Evolutionary conservation across 495 filamentous ascomycete genomes (phyloP), one percentile per base, ranked within the genome.

Genomic region (Clavariopsis aquatica): DNA sequence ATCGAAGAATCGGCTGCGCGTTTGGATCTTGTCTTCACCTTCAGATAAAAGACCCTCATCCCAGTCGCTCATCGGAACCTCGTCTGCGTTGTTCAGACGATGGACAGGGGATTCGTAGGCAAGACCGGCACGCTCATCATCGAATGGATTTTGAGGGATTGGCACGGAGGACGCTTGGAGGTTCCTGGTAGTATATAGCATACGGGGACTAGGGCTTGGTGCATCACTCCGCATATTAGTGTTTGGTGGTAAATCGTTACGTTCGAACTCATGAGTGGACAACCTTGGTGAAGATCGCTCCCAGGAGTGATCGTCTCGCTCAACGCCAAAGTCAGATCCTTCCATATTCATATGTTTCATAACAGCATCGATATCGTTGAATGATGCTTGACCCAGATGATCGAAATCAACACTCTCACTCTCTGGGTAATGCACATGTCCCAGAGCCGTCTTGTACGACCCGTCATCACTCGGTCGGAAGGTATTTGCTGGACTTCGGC

Each of bases 11-110:
- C 77, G 77, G 70, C 83, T 88, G 19, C 89, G 86, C 28, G 84
- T 82, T 64, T 87, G 83, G 55, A 96, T 80, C 74, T 92, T 96
- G 52, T 83, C 82, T 62, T 94, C 91, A 63, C 96, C 92, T 23
- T 85, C 85, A 7, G 89, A 89, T 26, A 88, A 91, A 62, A 96
- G 84, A 56, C 88, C 86, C 73, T 90, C 89, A 67, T 93, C 89
- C 94, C 94, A 98, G 71, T 97, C 93, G 65, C 90, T 96, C 64
- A 85, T 80, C 41, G 89, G 88, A 13, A 86, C 75, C 60, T 89
- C 84, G 20, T 84, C 81, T 26, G 74, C 80, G 43, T 81, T 86
- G 64, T 90, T 85, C 43, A 93, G 80, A 55, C 84, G 84, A 54
- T 87, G 86, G 66, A 83, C 61, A 15, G 74, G 71, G 17, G 76